Evolutionary conservation across 2,329 filamentous ascomycete genomes (phyloP).

Genomic region (Fusarium anthophilum): DNA sequence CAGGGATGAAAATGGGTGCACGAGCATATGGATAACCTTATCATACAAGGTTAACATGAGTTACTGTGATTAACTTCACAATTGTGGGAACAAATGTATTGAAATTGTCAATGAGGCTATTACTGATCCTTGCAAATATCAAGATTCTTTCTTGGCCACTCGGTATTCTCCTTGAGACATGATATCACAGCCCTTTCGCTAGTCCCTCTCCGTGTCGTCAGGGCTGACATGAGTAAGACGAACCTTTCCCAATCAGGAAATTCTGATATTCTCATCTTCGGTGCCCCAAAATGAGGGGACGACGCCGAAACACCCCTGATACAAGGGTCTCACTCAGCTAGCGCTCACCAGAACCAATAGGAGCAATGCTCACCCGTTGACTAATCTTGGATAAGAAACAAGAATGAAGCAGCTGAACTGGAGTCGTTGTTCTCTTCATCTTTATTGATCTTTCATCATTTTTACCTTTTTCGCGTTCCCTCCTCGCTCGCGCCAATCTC

Average conservation of each 20-base stretch:
- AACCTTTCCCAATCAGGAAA: background rate
- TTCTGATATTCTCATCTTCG: conserved; percentile 23
- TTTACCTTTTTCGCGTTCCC: background rate
- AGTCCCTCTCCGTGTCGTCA: no score
- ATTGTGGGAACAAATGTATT: background rate
- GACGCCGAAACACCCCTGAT: background rate
- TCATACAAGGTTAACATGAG: background rate
- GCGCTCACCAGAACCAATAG: background rate
- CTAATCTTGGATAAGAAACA: conserved; percentile 2
- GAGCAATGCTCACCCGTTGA: background rate
- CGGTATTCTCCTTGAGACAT: background rate
- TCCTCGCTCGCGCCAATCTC: background rate
- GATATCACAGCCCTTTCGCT: background rate
- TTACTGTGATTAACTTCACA: background rate
- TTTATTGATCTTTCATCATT: conserved; percentile 10
- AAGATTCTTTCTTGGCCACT: no score
- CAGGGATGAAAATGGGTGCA: background rate
- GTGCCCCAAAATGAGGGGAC: background rate
- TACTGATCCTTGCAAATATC: background rate
- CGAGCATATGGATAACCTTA: background rate
- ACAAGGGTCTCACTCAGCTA: conserved; percentile 1
- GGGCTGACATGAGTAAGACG: background rate
- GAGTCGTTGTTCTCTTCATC: background rate
- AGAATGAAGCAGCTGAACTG: background rate
- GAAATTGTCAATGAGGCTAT: rapidly evolving